phyloP scores from a whole-genome alignment of 441 rosid species.

The Omphalea diandra region DNA sequence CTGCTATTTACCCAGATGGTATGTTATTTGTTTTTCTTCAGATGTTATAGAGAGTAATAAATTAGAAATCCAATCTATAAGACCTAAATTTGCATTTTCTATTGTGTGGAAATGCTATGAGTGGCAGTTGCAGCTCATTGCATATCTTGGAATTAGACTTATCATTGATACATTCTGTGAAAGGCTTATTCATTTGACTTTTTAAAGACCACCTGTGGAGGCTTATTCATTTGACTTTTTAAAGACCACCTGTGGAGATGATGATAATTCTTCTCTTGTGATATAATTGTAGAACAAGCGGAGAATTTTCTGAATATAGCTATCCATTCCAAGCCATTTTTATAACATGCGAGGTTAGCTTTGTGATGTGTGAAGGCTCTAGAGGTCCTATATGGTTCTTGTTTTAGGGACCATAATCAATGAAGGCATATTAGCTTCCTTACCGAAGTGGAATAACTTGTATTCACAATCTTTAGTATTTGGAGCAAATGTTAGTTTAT shows the following conservation, averaged over 20 bases:
- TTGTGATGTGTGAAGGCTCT: neutral
- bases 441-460: neutral
- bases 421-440: neutral
- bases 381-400: neutral
- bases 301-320: neutral
- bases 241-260: neutral
- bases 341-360: neutral
- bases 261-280: neutral
- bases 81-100: neutral
- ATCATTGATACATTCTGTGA: neutral
- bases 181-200: neutral
- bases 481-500: neutral
- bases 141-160: neutral
- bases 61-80: neutral
- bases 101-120: neutral
- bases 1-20: slow-evolving; percentile 96
- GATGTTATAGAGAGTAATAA: slow-evolving; percentile 10
- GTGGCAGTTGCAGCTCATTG: neutral
- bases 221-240: neutral
- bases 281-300: neutral
- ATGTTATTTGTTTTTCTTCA: slow-evolving; percentile 25
- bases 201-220: neutral
- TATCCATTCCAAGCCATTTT: neutral
- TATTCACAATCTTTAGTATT: neutral
- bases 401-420: neutral